Percentiles rank a stretch among this genome's conserved stretches.
phyloP scores from a whole-genome alignment of 2,329 filamentous ascomycete genomes.

The Graphilbum sp. region DNA sequence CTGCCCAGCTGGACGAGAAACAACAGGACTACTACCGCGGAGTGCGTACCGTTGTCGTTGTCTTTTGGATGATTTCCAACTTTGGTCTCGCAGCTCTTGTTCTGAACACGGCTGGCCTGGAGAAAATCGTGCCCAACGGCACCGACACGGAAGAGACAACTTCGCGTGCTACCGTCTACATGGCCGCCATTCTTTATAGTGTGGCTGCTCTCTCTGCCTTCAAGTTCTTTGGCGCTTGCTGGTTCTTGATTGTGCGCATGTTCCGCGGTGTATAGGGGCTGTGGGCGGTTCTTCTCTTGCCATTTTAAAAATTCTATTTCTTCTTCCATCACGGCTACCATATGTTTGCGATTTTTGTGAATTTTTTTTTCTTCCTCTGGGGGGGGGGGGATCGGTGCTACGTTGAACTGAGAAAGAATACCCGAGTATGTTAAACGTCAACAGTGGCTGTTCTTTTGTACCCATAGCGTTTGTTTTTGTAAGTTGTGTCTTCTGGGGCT shows the following conservation, averaged over 20 bases:
- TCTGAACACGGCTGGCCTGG: conserved; percentile 68
- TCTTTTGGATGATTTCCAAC: conserved; percentile 95
- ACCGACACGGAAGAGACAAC: conserved; percentile 7
- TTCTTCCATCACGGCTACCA: no score
- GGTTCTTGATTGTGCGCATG: conserved; percentile 83
- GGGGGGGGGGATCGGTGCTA: no score
- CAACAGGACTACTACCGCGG: conserved; percentile 98
- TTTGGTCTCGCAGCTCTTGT: conserved; percentile 78
- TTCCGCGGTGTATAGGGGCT: conserved; percentile 48
- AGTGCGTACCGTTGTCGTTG: conserved; percentile 78
- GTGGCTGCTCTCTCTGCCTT: conserved; percentile 73
- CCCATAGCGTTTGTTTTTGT: neutral
- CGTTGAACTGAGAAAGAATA: no score
- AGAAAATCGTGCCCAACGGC: conserved; percentile 39
- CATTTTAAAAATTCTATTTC: neutral
- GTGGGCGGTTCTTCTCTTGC: neutral
- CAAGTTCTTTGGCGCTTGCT: conserved; percentile 74
- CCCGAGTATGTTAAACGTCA: neutral
- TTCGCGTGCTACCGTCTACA: conserved; percentile 61
- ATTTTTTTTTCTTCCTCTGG: no score
- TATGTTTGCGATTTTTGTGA: no score
- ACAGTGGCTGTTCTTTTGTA: neutral
- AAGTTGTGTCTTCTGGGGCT: no score
- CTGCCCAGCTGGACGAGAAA: conserved; percentile 49
- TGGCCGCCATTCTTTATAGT: conserved; percentile 75